Evolutionary conservation across 768 basidiomycete genomes (phyloP).

Genomic region (Xanthoconium purpureum): DNA sequence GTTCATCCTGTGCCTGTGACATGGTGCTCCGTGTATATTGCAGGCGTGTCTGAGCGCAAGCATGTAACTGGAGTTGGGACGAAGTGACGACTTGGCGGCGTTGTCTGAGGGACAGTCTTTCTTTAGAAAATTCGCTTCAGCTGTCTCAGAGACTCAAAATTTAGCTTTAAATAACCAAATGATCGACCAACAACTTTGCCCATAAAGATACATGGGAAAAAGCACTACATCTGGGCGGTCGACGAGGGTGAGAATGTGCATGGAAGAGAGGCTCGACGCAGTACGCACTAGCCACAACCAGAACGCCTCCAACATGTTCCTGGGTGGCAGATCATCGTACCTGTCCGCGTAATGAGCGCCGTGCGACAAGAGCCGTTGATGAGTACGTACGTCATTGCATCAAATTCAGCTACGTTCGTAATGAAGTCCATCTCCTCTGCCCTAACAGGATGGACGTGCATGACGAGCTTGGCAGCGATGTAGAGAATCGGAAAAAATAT

Average conservation of each 20-base stretch:
- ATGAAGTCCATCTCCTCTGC: conserved; percentile 29
- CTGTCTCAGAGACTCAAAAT: too few species aligned
- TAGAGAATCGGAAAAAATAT: conserved; percentile 48
- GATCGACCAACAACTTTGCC: not conserved
- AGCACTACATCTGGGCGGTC: conserved; percentile 7
- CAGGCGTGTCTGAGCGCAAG: too few species aligned
- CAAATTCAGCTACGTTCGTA: conserved; percentile 25
- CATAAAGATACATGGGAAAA: not conserved
- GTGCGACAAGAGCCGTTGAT: not conserved
- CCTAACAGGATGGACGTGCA: conserved; percentile 1
- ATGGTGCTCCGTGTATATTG: too few species aligned
- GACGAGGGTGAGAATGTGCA: not conserved
- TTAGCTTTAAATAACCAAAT: not conserved
- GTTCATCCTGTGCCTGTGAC: too few species aligned
- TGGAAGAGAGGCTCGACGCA: not conserved
- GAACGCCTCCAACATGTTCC: conserved; percentile 24
- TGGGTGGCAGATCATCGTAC: conserved; percentile 27
- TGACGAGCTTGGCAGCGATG: conserved; percentile 24
- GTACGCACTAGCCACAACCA: conserved; percentile 29
- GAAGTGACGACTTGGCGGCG: too few species aligned
- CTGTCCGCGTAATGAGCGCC: conserved; percentile 6
- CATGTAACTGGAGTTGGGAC: too few species aligned
- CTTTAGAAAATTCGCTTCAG: too few species aligned
- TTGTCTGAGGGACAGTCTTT: too few species aligned
- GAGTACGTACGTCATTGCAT: conserved; percentile 21